These are phyloP conservation scores for Thuja plicata DNA, from an alignment of 83 land plant genomes.

Conservation along the genomic window DNA sequence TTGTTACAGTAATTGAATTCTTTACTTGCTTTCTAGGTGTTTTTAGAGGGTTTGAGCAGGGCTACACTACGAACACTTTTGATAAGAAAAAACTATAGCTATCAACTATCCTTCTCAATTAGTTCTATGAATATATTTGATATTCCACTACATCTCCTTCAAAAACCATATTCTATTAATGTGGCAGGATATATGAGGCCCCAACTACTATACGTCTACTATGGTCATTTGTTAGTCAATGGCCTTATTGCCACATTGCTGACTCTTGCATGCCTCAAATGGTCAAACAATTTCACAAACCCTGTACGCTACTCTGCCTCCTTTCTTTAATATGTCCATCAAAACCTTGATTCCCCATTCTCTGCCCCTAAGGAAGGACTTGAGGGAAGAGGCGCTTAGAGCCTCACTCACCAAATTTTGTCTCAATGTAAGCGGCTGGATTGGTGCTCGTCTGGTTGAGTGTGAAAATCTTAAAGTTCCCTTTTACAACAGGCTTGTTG, in stretches of 20 bases:
- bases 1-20: neutral
- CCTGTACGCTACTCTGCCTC: neutral
- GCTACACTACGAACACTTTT: neutral
- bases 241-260: too few species aligned
- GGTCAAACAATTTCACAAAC: slow-evolving; percentile 9
- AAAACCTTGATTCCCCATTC: slow-evolving; percentile 13
- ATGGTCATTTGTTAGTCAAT: too few species aligned
- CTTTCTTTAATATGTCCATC: neutral
- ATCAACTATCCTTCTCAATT: too few species aligned
- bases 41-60: slow-evolving; percentile 1
- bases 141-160: too few species aligned
- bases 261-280: slow-evolving; percentile 16
- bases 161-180: too few species aligned
- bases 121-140: too few species aligned
- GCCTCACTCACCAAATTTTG: slow-evolving; percentile 18
- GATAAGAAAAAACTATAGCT: neutral
- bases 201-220: too few species aligned
- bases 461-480: neutral
- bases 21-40: neutral
- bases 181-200: too few species aligned
- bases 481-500: neutral
- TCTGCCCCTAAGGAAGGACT: slow-evolving; percentile 9
- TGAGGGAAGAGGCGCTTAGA: slow-evolving; percentile 14
- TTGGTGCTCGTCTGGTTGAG: slow-evolving; percentile 12
- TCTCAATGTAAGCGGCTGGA: slow-evolving; percentile 16